Conservation (phyloP, 2,329 filamentous ascomycete species). For the Aspergillus sp. region DNA sequence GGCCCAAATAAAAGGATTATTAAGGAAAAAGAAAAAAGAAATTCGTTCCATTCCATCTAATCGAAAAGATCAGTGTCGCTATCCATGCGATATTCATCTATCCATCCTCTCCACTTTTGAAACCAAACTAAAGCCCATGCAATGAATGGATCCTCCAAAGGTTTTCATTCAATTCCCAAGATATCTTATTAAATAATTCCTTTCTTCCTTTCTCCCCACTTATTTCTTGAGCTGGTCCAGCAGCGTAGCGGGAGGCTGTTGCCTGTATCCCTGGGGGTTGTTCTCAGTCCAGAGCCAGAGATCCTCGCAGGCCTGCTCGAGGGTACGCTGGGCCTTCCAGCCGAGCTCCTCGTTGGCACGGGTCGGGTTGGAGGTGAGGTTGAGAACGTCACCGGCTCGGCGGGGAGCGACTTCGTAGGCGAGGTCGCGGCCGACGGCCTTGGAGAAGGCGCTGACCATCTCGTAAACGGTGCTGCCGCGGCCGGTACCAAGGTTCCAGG, state of each 20-base stretch:
- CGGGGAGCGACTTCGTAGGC: constrained; percentile 82
- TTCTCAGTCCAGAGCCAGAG: constrained; percentile 97
- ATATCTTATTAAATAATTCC: background rate
- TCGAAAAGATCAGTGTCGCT: constrained; percentile 10
- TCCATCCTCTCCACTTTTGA: background rate
- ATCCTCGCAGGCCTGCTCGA: constrained; percentile 91
- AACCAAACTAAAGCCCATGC: constrained; percentile 2
- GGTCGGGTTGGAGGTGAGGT: constrained; percentile 88
- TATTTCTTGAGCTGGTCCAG: constrained; percentile 55
- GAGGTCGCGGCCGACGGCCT: constrained; percentile 80
- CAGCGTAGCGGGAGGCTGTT: constrained; percentile 82
- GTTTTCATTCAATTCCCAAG: background rate
- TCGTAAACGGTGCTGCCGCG: constrained; percentile 95
- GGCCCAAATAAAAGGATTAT: background rate
- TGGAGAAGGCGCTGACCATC: constrained; percentile 92
- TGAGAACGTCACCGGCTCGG: constrained; percentile 84
- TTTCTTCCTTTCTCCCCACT: background rate
- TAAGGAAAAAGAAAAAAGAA: constrained; percentile 24
- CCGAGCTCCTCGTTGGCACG: constrained; percentile 84
- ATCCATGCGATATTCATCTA: constrained; percentile 4
- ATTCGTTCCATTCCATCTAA: constrained; percentile 37
- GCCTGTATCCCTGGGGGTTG: constrained; percentile 92
- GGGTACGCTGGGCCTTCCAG: constrained; percentile 87
- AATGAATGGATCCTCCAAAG: background rate
- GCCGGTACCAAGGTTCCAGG: constrained; percentile 95